Percentiles rank a stretch among this genome's conserved stretches.
phyloP scores from a whole-genome alignment of 1,284 basidiomycete species.

The Pyrrhoderma lamaoense region DNA sequence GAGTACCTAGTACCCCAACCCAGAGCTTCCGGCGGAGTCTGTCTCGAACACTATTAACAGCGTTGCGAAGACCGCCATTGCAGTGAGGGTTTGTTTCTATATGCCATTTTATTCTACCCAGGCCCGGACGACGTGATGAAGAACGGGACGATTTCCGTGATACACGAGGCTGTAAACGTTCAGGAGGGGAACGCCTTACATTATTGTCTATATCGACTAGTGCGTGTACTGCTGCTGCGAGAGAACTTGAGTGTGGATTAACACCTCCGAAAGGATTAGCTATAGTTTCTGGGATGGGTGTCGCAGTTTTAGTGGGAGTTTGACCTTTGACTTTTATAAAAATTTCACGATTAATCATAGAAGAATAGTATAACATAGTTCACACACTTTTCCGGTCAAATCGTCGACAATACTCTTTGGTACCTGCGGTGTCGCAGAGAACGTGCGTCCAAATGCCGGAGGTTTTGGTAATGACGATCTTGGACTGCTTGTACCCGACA shows the following conservation, averaged over 20 bases:
- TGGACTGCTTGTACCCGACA: constrained; percentile 12
- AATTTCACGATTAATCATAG: neutral
- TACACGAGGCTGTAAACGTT: constrained; percentile 16
- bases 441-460: constrained; percentile 23
- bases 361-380: neutral
- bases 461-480: constrained; percentile 14
- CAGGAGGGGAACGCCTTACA: constrained; percentile 1
- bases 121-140: constrained; percentile 35
- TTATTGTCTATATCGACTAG: constrained; percentile 5
- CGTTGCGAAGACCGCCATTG: constrained; percentile 77
- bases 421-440: constrained; percentile 24
- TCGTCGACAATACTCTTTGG: constrained; percentile 71
- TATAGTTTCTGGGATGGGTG: constrained; percentile 13
- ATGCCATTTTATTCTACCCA: constrained; percentile 35
- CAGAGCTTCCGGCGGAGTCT: constrained; percentile 51
- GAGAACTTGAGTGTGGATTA: neutral
- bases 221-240: constrained; percentile 15
- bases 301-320: neutral
- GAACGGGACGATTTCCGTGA: constrained; percentile 43
- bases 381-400: constrained; percentile 52
- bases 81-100: constrained; percentile 65
- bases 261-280: constrained; percentile 8
- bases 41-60: constrained; percentile 56
- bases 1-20: constrained; percentile 74
- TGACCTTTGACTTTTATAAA: constrained; percentile 9